Base-by-base conservation (phyloP, 2,329 filamentous ascomycete genomes). In the Fusarium ramigenum region DNA sequence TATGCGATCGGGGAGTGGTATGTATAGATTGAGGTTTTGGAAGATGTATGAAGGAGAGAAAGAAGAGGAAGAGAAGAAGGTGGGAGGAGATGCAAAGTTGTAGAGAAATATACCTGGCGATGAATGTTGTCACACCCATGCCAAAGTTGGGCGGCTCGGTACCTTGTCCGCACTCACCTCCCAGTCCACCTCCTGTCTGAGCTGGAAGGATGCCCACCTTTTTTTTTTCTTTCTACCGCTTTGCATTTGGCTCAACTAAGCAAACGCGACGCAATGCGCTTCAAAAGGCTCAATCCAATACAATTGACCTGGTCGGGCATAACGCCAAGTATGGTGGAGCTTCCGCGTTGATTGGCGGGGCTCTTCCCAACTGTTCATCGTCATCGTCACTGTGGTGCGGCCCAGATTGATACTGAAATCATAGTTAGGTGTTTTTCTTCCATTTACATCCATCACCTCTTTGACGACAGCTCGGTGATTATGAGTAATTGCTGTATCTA, bases 321-420 rank as follows among this genome's bases (percentile, higher is more conserved):
- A 62, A 63, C 75, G 73, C 77, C 73, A 75, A 77, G 75, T 73
- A 74, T 70, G 72, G 78, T 77, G 78, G 78, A 52, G 75, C 60
- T 70, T 65, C 42, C 50, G 53, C 68, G 64, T 37, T 75, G 73
- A 76, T 78, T 77, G 78, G 78, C 70, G 77, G 73, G 71, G 63
- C 68, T 67, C 47, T 44, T 63, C 52, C 57, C 71, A 67, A 66
- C 44, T 73, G 50, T 63, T 63, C 67, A 79, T 79, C 78, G 78
- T 79, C 78, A 78, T 79, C 77, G 63, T 72, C 54, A 53, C 70
- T 65, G 34, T 50, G 72, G 49, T 72, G 64, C 72, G 63, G 60
- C 72, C 68, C 67, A 74, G 44, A 69, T 49, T 46, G 64, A 68
- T 52, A 32, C 62, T 62, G 34, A 43, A 30, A 44, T 52, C 59